Evolutionary conservation across 345 rosid species (phyloP).

Genomic region (Euphorbia pulcherrima): DNA sequence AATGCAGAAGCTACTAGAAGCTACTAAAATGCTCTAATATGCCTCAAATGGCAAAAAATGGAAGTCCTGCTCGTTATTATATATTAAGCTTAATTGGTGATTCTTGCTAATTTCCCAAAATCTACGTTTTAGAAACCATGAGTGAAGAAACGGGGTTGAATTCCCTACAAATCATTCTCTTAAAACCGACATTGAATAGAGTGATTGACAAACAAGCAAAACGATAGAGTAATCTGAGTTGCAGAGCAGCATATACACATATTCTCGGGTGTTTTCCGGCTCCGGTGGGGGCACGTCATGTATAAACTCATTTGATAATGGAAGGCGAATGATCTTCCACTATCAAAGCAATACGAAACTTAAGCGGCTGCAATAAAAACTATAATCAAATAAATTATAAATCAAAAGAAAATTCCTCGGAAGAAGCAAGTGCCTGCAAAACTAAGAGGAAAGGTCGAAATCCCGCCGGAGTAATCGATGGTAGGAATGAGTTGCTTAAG

Average conservation of each 20-base stretch:
- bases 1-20: too few relatives aligned
- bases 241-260: too few relatives aligned
- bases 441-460: constrained; percentile 67
- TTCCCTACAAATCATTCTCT: not conserved
- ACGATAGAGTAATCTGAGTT: too few relatives aligned
- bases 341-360: not conserved
- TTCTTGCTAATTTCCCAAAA: not conserved
- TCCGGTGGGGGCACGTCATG: too few relatives aligned
- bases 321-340: not conserved
- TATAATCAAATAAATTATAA: not conserved
- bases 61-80: not conserved
- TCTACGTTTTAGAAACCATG: not conserved
- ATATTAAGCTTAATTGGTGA: not conserved
- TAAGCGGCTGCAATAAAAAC: not conserved
- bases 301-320: too few relatives aligned
- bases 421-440: constrained; percentile 51
- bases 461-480: constrained; percentile 79
- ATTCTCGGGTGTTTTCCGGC: too few relatives aligned
- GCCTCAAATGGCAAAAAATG: not conserved
- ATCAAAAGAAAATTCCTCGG: too few relatives aligned
- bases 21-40: too few relatives aligned
- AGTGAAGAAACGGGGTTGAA: not conserved
- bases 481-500: constrained; percentile 82
- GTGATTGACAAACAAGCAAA: too few relatives aligned
- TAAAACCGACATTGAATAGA: not conserved